Conservation (phyloP, 2,329 filamentous ascomycete species). For the Monilinia laxa region DNA sequence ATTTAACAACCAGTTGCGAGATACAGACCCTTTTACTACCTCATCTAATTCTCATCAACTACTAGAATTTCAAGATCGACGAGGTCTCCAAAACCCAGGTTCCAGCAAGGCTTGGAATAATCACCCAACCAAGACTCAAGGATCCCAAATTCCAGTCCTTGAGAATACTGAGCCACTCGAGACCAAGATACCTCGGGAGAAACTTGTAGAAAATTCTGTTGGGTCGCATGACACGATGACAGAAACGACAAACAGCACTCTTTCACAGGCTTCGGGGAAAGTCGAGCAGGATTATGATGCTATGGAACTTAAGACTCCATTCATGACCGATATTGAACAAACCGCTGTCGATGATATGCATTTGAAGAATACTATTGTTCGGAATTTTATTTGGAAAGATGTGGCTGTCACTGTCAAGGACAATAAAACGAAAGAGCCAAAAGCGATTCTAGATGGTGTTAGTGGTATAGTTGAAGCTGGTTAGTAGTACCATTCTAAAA, state of each 20-base stretch:
- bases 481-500: slow-evolving; percentile 34
- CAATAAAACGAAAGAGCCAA: slow-evolving; percentile 60
- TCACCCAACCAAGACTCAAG: neutral
- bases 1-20: slow-evolving; percentile 15
- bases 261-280: slow-evolving; percentile 19
- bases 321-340: slow-evolving; percentile 36
- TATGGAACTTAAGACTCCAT: slow-evolving; percentile 16
- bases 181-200: neutral
- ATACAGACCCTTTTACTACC: slow-evolving; percentile 16
- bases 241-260: slow-evolving; percentile 19
- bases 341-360: slow-evolving; percentile 41
- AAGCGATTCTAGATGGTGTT: slow-evolving; percentile 62
- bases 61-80: neutral
- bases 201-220: neutral
- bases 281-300: slow-evolving; percentile 12
- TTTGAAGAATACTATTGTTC: slow-evolving; percentile 62
- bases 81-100: neutral
- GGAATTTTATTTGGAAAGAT: slow-evolving; percentile 63
- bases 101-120: neutral
- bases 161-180: neutral
- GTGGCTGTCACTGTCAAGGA: slow-evolving; percentile 74
- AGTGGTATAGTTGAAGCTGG: slow-evolving; percentile 64
- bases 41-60: slow-evolving; percentile 1
- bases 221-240: slow-evolving; percentile 10
- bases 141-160: neutral